These are phyloP conservation scores for Balakata baccata DNA, from an alignment of 345 rosid genomes.

Conservation along the genomic window DNA sequence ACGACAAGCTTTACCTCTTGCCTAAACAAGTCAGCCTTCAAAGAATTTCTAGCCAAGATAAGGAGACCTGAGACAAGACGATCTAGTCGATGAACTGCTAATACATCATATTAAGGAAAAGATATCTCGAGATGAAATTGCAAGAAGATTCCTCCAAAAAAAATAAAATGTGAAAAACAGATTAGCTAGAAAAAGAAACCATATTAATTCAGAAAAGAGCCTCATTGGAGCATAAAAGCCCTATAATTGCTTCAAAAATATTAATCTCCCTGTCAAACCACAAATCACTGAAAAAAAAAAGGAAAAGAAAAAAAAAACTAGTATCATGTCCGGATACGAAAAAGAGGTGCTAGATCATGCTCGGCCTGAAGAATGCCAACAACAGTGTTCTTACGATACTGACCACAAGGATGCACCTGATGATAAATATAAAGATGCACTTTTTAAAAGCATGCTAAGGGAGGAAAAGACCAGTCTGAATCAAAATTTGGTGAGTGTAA, in stretches of 20 bases:
- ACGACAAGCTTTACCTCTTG: slow-evolving; percentile 52
- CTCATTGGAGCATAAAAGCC: neutral
- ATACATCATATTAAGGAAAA: slow-evolving; percentile 39
- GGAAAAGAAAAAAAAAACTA: neutral
- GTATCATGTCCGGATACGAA: slow-evolving; percentile 62
- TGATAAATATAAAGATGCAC: neutral
- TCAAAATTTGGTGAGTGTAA: neutral
- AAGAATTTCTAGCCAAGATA: slow-evolving; percentile 78
- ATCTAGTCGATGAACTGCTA: slow-evolving; percentile 81
- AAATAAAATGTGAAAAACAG: neutral
- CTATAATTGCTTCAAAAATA: slow-evolving; percentile 5
- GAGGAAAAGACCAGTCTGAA: slow-evolving; percentile 2
- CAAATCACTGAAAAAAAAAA: too few relatives aligned
- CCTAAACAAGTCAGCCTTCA: slow-evolving; percentile 78
- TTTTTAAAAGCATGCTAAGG: neutral
- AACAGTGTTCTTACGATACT: slow-evolving; percentile 90
- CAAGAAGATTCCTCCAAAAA: neutral
- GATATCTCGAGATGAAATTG: slow-evolving; percentile 9
- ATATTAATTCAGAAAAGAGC: neutral
- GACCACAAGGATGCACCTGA: slow-evolving; percentile 96
- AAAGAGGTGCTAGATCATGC: slow-evolving; percentile 64
- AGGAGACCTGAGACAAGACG: slow-evolving; percentile 91
- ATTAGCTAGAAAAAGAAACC: slow-evolving; percentile 1
- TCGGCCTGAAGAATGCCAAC: slow-evolving; percentile 96
- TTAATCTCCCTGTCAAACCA: neutral